These are phyloP conservation scores for Colletotrichum musicola DNA, from an alignment of 2,329 filamentous ascomycete species.

Conservation along the genomic window DNA sequence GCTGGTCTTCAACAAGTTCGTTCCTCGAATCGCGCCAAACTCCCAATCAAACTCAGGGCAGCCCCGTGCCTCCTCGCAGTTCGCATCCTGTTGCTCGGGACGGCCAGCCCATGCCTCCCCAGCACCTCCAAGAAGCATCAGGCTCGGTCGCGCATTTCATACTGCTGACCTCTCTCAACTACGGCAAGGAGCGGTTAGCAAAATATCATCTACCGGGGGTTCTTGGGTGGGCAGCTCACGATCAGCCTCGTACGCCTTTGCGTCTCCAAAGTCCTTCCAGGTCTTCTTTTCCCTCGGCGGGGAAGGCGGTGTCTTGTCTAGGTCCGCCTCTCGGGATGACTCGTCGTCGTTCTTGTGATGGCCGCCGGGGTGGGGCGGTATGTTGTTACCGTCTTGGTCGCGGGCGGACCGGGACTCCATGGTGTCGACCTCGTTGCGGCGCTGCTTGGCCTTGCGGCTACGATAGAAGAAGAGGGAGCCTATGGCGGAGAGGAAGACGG, in stretches of 20 bases:
- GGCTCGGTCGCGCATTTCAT: constrained; percentile 22
- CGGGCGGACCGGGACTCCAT: background rate
- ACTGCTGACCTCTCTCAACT: constrained; percentile 19
- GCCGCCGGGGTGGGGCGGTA: constrained; percentile 7
- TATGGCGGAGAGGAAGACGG: constrained; percentile 43
- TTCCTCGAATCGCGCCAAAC: background rate
- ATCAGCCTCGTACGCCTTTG: constrained; percentile 8
- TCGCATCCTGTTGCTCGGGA: background rate
- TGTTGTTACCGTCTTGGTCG: constrained; percentile 7
- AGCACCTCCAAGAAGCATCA: background rate
- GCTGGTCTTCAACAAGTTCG: background rate
- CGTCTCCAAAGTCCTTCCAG: constrained; percentile 15
- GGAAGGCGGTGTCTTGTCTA: background rate
- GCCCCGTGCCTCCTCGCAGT: background rate
- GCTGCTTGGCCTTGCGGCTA: constrained; percentile 30
- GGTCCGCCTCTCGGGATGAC: constrained; percentile 13
- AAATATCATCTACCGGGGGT: no score
- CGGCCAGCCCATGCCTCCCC: no score
- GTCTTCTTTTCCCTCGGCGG: constrained; percentile 12
- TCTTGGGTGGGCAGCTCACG: background rate
- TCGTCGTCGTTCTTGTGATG: constrained; percentile 11
- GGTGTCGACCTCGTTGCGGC: background rate
- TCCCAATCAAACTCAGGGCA: background rate
- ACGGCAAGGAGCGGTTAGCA: background rate
- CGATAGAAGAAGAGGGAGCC: constrained; percentile 43